A percentile compares a stretch with the other conserved stretches of the same genome.
These are phyloP conservation scores for Epichloe amarillans DNA, from an alignment of 2,329 filamentous ascomycete genomes.

Conservation along the genomic window DNA sequence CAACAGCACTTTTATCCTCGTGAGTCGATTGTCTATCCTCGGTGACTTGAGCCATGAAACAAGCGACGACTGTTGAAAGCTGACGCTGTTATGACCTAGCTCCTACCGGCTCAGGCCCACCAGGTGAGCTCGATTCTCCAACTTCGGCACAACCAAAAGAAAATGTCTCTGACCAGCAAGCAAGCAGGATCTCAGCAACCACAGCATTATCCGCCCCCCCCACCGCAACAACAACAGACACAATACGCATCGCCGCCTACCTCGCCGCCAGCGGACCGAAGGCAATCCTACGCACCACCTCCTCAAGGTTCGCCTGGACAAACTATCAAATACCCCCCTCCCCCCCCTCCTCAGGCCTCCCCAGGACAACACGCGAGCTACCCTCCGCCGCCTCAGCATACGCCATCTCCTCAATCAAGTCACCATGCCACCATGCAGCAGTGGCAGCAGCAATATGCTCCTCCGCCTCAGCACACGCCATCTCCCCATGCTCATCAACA, in stretches of 20 bases:
- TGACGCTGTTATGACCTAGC: conserved; percentile 6
- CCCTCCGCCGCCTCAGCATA: conserved; percentile 15
- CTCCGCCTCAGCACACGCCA: conserved; percentile 13
- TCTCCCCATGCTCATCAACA: conserved; percentile 3
- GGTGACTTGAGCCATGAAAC: background rate
- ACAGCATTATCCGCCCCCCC: conserved; percentile 10
- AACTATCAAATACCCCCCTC: conserved; percentile 16
- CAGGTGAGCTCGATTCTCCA: conserved; percentile 13
- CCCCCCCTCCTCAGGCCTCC: conserved; percentile 11
- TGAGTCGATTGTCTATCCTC: conserved; percentile 16
- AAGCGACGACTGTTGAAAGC: background rate
- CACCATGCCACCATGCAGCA: conserved; percentile 10
- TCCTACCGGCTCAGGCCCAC: background rate
- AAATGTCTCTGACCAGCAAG: background rate
- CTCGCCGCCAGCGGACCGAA: conserved; percentile 32
- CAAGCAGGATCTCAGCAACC: conserved; percentile 10
- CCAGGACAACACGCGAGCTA: conserved; percentile 12
- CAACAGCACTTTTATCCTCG: conserved; percentile 34
- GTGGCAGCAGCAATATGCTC: conserved; percentile 6
- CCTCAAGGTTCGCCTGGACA: conserved; percentile 12
- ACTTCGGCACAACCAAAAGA: background rate
- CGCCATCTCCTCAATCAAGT: conserved; percentile 5
- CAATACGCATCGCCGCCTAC: conserved; percentile 34
- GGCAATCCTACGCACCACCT: conserved; percentile 28
- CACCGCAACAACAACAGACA: conserved; percentile 17